These are phyloP conservation scores for Aegilops longissima DNA, from an alignment of 176 grass and related monocot species.

Conservation along the genomic window DNA sequence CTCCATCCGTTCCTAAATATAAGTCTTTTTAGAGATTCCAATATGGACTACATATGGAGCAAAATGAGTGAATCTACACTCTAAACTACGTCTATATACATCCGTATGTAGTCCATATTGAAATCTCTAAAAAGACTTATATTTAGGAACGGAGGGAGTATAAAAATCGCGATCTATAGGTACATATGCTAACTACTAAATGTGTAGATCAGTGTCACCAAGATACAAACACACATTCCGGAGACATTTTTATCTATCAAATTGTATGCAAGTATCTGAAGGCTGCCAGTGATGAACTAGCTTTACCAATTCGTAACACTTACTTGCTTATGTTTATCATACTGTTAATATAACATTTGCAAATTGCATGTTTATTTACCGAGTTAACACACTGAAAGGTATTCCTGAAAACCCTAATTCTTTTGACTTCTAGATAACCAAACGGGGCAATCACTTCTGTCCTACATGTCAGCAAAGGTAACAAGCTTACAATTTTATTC, in stretches of 20 bases:
- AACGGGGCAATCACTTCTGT: constrained; percentile 95
- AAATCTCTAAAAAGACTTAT: too few species aligned
- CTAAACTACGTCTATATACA: too few species aligned
- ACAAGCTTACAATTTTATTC: constrained; percentile 27
- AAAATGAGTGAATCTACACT: too few species aligned
- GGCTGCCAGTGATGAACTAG: constrained; percentile 13
- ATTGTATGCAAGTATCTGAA: constrained; percentile 17
- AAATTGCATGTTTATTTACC: constrained; percentile 11
- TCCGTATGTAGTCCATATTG: too few species aligned
- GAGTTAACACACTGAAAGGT: not conserved
- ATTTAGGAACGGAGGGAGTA: not conserved
- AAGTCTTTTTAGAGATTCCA: too few species aligned
- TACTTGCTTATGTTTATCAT: constrained; percentile 14
- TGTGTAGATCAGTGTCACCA: constrained; percentile 8
- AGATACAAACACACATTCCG: not conserved
- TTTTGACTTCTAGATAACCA: constrained; percentile 75
- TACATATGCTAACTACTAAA: constrained; percentile 11
- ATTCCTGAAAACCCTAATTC: constrained; percentile 21
- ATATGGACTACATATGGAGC: too few species aligned
- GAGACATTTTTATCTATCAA: not conserved
- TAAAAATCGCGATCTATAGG: not conserved
- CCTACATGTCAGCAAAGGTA: constrained; percentile 98
- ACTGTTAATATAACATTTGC: not conserved
- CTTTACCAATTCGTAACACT: constrained; percentile 10
- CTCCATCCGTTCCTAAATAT: too few species aligned